Evolutionary conservation across 1,139 yeast species (phyloP).

Genomic region (Yamadazyma songkhlaensis): DNA sequence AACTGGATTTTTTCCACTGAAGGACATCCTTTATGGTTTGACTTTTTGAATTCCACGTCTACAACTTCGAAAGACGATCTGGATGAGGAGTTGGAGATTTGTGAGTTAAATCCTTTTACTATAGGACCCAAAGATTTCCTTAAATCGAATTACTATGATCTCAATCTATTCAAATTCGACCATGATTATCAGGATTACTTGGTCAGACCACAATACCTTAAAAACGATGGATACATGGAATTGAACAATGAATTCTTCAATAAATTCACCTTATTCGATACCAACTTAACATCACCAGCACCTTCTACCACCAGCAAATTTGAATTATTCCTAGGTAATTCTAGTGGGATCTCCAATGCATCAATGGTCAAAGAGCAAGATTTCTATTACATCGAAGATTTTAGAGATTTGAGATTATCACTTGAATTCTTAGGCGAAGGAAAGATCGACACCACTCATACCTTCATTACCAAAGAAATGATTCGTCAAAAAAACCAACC

Average conservation of each 20-base stretch:
- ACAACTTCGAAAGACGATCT: constrained; percentile 1
- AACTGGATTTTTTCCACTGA: constrained; percentile 85
- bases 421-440: constrained; percentile 37
- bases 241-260: constrained; percentile 26
- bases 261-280: constrained; percentile 25
- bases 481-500: constrained; percentile 14
- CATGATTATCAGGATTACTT: constrained; percentile 29
- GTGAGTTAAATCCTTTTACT: constrained; percentile 33
- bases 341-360: constrained; percentile 16
- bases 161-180: constrained; percentile 44
- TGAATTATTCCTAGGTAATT: constrained; percentile 34
- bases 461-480: constrained; percentile 22
- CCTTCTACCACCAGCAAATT: constrained; percentile 23
- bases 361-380: constrained; percentile 20
- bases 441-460: constrained; percentile 28
- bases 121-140: constrained; percentile 16
- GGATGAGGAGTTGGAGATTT: constrained; percentile 18
- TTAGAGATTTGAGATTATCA: constrained; percentile 33
- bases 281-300: constrained; percentile 22
- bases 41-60: constrained; percentile 4
- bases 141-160: constrained; percentile 32
- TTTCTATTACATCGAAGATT: constrained; percentile 31
- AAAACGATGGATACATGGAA: constrained; percentile 31
- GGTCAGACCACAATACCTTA: constrained; percentile 32
- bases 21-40: constrained; percentile 86